Evolutionary conservation across 148 eudicot species (phyloP).

Genomic region (Cornus suecica): DNA sequence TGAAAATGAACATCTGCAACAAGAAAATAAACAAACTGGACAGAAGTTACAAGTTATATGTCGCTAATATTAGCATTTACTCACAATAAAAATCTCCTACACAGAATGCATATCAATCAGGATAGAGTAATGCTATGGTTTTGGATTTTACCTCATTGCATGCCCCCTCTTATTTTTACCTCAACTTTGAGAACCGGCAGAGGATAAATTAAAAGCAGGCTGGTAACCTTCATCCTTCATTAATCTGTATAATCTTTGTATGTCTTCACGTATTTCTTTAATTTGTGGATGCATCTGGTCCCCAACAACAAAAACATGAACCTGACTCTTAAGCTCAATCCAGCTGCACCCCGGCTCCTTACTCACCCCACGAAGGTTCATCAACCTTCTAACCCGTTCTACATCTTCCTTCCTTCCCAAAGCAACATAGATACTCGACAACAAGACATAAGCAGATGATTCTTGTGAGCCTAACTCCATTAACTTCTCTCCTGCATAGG

Average conservation of each 20-base stretch:
- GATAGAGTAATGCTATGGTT: too few species aligned
- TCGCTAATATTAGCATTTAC: neutral
- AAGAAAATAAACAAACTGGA: neutral
- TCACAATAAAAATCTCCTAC: neutral
- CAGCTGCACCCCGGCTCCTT: conserved; percentile 75
- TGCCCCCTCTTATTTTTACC: neutral
- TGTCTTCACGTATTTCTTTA: conserved; percentile 31
- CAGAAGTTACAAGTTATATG: neutral
- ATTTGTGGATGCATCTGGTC: conserved; percentile 58
- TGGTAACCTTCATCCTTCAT: conserved; percentile 50
- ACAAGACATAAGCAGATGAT: conserved; percentile 56
- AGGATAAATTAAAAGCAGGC: conserved; percentile 30
- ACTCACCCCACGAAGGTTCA: conserved; percentile 49
- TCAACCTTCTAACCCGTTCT: conserved; percentile 48
- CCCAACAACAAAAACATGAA: conserved; percentile 61
- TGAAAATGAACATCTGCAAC: conserved; percentile 48
- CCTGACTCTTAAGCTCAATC: conserved; percentile 56
- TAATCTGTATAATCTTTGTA: conserved; percentile 38
- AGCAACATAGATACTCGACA: conserved; percentile 53
- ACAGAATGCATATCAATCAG: neutral
- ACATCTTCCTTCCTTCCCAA: conserved; percentile 48
- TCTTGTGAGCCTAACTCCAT: conserved; percentile 66
- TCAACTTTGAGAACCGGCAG: neutral
- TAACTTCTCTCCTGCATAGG: conserved; percentile 63
- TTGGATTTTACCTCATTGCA: too few species aligned